Base-by-base conservation (phyloP, 768 basidiomycete species). In the Russula foetens region DNA sequence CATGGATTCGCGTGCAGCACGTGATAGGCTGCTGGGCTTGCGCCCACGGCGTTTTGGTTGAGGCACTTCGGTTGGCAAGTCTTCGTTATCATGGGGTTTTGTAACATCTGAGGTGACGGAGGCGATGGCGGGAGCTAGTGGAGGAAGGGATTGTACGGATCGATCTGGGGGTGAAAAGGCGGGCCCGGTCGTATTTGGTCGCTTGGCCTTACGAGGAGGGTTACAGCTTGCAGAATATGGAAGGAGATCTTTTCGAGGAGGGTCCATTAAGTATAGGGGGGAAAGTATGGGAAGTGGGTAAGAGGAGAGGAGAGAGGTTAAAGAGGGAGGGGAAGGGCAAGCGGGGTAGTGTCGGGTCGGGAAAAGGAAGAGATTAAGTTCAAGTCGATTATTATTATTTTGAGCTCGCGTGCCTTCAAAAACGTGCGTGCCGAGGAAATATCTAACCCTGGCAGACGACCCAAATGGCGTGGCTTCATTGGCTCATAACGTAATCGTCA, bases 1-100 rank as follows among this genome's bases (percentile, higher is more conserved):
- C 72, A 92, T 85, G 2, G 86, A 82, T 73, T 96, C 93, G 49
- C 94, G 80, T 31, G 88, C 88, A 15, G 81, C 81, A 62, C 89
- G 86, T 19, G 88, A 88, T 48, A 89, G 72, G 9, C 82, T 78
- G 9, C 84, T 85, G 0, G 89, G 86, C 68, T 87, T 89, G 53
- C 81, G 77, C 19, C 90, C 84, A 3, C 88, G 86, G 23, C 87
- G 84, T 69, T 83, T 87, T 11, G 79, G 73, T 14, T 70, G 61
- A 12, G 72, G 70, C 0, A 70, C 65, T 24, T 71, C 71, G 12
- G 68, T 69, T 15, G 57, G 38, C 52, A 69, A 67, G 9, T 70
- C 71, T 9, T 65, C 67, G n/a, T 66, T 60, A 44, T 62, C 66
- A 23, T 53, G 56, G 11, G 59, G 64, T 35, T 65, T 62, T 0